Evolutionary conservation across 345 rosid species (phyloP).

Genomic region (Rhizophora mangle): DNA sequence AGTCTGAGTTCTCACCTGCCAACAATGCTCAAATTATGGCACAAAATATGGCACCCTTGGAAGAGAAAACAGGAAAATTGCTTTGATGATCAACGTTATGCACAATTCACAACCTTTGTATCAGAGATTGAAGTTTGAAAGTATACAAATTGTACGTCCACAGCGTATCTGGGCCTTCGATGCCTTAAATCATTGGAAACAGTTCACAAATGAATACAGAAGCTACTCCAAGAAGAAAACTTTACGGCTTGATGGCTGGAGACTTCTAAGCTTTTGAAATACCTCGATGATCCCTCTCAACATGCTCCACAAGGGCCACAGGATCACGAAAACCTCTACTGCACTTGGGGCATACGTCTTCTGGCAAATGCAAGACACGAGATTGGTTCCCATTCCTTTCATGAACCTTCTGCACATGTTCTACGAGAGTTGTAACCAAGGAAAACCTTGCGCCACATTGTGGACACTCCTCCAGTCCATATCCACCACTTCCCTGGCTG

Average conservation of each 20-base stretch:
- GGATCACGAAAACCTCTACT: conserved; percentile 86
- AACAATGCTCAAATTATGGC: too few species aligned
- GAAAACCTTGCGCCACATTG: conserved; percentile 72
- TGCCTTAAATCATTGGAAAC: too few species aligned
- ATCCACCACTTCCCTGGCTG: conserved; percentile 22
- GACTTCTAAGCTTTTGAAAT: conserved; percentile 59
- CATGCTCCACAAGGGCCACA: conserved; percentile 75
- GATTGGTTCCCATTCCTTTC: conserved; percentile 47
- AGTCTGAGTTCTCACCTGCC: too few species aligned
- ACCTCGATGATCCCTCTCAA: conserved; percentile 86
- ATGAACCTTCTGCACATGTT: conserved; percentile 69
- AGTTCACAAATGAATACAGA: too few species aligned
- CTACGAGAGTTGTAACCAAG: conserved; percentile 54
- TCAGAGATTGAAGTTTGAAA: too few species aligned
- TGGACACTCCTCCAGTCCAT: conserved; percentile 56
- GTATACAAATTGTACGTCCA: too few species aligned
- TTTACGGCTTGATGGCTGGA: neutral
- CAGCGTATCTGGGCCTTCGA: too few species aligned
- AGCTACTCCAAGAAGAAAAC: neutral
- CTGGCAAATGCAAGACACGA: conserved; percentile 45
- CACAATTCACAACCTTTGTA: too few species aligned
- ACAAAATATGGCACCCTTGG: too few species aligned
- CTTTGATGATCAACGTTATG: too few species aligned
- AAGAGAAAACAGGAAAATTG: too few species aligned
- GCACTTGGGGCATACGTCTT: conserved; percentile 90